Base-by-base conservation (phyloP, 1,284 basidiomycete genomes). In the Boletus smithii region DNA sequence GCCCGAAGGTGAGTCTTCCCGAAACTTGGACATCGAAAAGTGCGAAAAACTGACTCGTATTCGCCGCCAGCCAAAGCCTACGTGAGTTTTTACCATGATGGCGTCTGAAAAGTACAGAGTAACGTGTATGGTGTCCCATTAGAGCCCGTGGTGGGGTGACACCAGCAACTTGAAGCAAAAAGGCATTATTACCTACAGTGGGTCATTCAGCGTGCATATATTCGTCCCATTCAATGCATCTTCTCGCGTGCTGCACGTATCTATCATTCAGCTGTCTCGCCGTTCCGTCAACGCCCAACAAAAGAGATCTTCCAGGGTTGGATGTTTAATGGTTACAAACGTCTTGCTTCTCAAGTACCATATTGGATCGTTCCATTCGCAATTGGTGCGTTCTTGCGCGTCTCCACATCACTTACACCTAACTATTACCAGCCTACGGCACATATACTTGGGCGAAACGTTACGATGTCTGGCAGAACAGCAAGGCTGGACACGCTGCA, bases 141-240 rank as follows among this genome's bases (percentile, higher is more conserved):
- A 95, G 91, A 87, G 80, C 70, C 75, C 85, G 46, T 95, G 93
- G 93, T 97, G 93, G 93, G 93, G 93, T 73, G 85, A 88, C 71
- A 80, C 82, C 65, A 77, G 78, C 50, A 76, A 73, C 34, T 56
- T 70, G 42, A 84, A 76, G 69, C 90, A 93, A 67, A 91, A 81
- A 72, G 91, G 92, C 50, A 76, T 95, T 53, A 72, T 79, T 47
- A 71, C 76, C 61, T 97, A 97, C 76, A 75, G 93, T 95, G 61
- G 69, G 88, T 77, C 30, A 5, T 50, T 32, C 18, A 17, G 14
- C 1, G n/a, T 18, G 3, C 30, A 34, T 24, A 7, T 34, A 20
- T 44, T 17, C 18, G 8, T 43, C 29, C 14, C 17, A 31, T 42
- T 53, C 36, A 54, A 29, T n/a, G 4, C 10, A 10, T 16, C 7